phyloP scores from a whole-genome alignment of 2,329 filamentous ascomycete genomes.

The Coleophoma crateriformis region DNA sequence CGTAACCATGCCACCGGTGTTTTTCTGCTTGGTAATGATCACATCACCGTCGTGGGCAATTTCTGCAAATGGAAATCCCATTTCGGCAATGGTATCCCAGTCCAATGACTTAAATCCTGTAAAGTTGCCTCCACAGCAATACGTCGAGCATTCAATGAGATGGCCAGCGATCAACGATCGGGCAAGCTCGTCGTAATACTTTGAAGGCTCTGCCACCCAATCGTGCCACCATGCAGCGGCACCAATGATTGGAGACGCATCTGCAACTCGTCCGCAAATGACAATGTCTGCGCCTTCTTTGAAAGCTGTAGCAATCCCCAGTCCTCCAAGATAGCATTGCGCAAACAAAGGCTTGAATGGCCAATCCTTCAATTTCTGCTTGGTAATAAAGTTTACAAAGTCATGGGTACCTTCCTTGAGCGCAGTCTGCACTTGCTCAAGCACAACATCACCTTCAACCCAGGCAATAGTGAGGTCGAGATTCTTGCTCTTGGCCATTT shows the following conservation, averaged over 20 bases:
- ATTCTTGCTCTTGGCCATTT: background rate
- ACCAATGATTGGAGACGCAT: conserved; percentile 34
- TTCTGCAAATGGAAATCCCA: conserved; percentile 38
- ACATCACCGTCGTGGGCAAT: conserved; percentile 31
- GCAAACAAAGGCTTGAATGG: conserved; percentile 12
- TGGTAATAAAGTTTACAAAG: conserved; percentile 29
- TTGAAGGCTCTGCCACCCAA: conserved; percentile 23
- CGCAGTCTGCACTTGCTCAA: conserved; percentile 18
- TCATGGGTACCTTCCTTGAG: conserved; percentile 22
- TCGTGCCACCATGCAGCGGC: conserved; percentile 33
- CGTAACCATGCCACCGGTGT: conserved; percentile 32
- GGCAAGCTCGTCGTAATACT: conserved; percentile 29
- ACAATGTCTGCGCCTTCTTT: conserved; percentile 35
- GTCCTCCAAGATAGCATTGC: conserved; percentile 26
- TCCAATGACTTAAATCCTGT: conserved; percentile 23
- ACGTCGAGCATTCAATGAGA: conserved; percentile 20
- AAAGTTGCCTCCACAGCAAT: conserved; percentile 11
- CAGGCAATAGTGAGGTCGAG: background rate
- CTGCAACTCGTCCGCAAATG: conserved; percentile 34
- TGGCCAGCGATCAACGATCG: conserved; percentile 26
- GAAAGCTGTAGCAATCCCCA: conserved; percentile 32
- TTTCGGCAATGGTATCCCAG: conserved; percentile 33
- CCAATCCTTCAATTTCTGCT: conserved; percentile 13
- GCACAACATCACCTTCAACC: background rate
- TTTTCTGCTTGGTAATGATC: conserved; percentile 37